phyloP scores from a whole-genome alignment of 768 basidiomycete species.

The Mycena maculata region DNA sequence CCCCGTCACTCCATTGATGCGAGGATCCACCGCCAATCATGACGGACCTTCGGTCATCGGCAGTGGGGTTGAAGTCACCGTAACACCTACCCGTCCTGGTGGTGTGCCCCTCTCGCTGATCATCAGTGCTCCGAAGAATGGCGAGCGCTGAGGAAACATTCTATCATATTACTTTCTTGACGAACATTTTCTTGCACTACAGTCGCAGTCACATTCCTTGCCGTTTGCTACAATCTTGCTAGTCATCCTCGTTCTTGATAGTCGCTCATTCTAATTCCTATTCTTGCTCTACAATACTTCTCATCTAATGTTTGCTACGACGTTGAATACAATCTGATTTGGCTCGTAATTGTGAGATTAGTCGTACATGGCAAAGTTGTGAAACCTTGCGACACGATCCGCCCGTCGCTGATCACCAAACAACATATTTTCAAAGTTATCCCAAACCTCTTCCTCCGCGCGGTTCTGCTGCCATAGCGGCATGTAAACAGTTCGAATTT shows the following conservation, averaged over 20 bases:
- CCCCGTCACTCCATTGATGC: neutral
- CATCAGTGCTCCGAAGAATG: conserved; percentile 6
- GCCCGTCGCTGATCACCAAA: conserved; percentile 36
- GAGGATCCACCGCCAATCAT: neutral
- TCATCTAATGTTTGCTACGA: neutral
- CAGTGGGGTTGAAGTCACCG: conserved; percentile 1
- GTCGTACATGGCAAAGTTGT: neutral
- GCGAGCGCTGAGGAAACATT: neutral
- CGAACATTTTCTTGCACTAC: neutral
- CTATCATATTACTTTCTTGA: neutral
- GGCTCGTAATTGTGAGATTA: neutral
- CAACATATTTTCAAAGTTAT: conserved; percentile 42
- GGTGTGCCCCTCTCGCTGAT: neutral
- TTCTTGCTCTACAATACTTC: too few species aligned
- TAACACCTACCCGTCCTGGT: neutral
- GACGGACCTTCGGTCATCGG: neutral
- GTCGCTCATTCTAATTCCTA: neutral
- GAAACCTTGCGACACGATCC: conserved; percentile 1
- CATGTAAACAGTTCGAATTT: conserved; percentile 46
- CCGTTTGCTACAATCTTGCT: neutral
- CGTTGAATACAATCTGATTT: neutral
- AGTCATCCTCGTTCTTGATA: neutral
- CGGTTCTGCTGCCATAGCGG: conserved; percentile 42
- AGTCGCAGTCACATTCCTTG: neutral
- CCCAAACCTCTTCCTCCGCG: conserved; percentile 40